These are phyloP conservation scores for Tagetes patula DNA, from an alignment of 129 eudicot genomes.

Conservation along the genomic window DNA sequence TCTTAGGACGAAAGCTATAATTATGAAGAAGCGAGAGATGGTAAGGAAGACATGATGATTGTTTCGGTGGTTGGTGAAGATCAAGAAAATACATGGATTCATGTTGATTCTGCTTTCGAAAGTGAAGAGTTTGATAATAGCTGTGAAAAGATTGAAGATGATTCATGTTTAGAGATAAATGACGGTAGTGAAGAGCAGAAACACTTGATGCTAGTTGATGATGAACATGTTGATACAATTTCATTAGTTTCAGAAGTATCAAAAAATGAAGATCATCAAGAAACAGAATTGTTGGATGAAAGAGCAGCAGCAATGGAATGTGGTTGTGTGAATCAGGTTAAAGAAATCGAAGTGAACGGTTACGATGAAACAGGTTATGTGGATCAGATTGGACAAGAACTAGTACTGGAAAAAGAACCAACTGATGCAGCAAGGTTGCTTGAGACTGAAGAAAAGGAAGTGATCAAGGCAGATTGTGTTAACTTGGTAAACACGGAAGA, in stretches of 20 bases:
- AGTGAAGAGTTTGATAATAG: constrained; percentile 1
- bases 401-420: constrained; percentile 1
- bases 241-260: background rate
- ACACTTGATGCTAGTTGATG: background rate
- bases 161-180: constrained; percentile 11
- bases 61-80: background rate
- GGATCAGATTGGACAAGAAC: constrained; percentile 10
- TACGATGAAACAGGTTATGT: background rate
- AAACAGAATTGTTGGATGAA: background rate
- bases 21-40: background rate
- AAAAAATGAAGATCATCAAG: constrained; percentile 13
- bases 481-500: background rate
- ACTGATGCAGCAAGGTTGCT: constrained; percentile 13
- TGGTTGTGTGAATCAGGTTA: background rate
- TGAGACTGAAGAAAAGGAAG: constrained; percentile 14
- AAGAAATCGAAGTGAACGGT: constrained; percentile 2
- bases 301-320: background rate
- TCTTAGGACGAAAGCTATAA: constrained; percentile 42
- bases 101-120: constrained; percentile 27
- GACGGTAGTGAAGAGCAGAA: constrained; percentile 11
- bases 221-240: background rate
- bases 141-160: constrained; percentile 23
- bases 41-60: background rate
- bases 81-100: background rate
- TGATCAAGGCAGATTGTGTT: background rate